Evolutionary conservation across 2,329 filamentous ascomycete species (phyloP), one percentile per base, ranked within the genome.

Genomic region (Trichoderma simmonsii): DNA sequence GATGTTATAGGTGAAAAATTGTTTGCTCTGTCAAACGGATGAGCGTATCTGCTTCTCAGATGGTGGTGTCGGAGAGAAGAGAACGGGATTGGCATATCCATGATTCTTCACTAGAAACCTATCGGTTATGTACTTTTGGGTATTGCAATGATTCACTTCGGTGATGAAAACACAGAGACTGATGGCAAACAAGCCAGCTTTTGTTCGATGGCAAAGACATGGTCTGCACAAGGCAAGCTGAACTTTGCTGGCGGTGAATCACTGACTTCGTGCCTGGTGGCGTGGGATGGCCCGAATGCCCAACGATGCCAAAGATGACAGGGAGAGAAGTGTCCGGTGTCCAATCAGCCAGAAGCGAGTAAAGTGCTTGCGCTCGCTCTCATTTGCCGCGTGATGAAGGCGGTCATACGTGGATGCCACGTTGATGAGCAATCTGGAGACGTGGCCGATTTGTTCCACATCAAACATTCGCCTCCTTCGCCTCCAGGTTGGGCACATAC

Each of bases 91-190:
- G 21, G 8, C 18, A 26, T 32, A 8, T 32, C 60, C n/a, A n/a
- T 28, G 15, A 56, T 26, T 43, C 24, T n/a, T 21, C 32, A 39
- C 11, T 26, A 39, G 30, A 21, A 34, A 32, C 48, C 34, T 24
- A 28, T 56, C n/a, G 8, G 60, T 69, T 72, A 72, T 68, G 64
- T 72, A 72, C 57, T 26, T 59, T 18, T 69, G 4, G 28, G 28
- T 4, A 14, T 32, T 39, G 59, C 34, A 59, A 69, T 72, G 71
- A 72, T 72, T 72, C 71, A 72, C 56, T 21, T 57, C 18, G n/a
- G 26, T 26, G 32, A 63, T n/a, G n/a, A 15, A 39, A 30, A 39
- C 15, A 1, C 7, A 24, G 24, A 59, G 8, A 11, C 8, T 21
- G 30, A 48, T 18, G 43, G 28, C 36, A 56, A 51, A 48, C 12